phyloP scores from a whole-genome alignment of 805 yeast genomes.

The Wickerhamomyces xylosicus region DNA sequence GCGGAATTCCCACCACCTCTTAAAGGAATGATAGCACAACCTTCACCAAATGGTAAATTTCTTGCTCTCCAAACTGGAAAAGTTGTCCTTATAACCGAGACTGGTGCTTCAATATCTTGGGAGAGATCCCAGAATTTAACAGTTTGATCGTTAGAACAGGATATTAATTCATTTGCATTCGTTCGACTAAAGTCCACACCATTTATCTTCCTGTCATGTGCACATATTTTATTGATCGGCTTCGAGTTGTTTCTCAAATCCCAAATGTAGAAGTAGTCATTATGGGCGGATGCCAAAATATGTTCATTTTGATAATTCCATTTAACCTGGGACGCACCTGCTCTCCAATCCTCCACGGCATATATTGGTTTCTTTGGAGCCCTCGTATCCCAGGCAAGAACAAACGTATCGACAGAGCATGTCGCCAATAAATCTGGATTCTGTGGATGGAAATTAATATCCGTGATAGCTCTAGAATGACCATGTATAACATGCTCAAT shows the following conservation, averaged over 20 bases:
- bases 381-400: constrained; percentile 86
- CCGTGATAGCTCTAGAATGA: constrained; percentile 90
- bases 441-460: constrained; percentile 82
- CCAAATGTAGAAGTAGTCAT: constrained; percentile 75
- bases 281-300: constrained; percentile 81
- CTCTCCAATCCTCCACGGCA: constrained; percentile 88
- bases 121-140: constrained; percentile 76
- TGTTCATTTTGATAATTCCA: constrained; percentile 78
- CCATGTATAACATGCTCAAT: constrained; percentile 82
- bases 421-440: constrained; percentile 87
- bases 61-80: constrained; percentile 89
- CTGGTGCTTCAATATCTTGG: constrained; percentile 31
- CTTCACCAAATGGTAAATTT: constrained; percentile 78
- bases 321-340: constrained; percentile 91
- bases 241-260: constrained; percentile 74
- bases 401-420: constrained; percentile 84
- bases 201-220: constrained; percentile 81
- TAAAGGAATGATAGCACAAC: constrained; percentile 84
- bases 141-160: constrained; percentile 80
- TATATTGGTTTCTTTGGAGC: constrained; percentile 63
- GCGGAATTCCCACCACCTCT: constrained; percentile 64
- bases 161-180: constrained; percentile 48
- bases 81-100: constrained; percentile 52
- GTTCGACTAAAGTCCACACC: constrained; percentile 76
- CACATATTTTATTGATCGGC: constrained; percentile 59